Evolutionary conservation across 225 moss, liverwort and hornwort genomes (phyloP).

Genomic region (Sphagnum contortum): DNA sequence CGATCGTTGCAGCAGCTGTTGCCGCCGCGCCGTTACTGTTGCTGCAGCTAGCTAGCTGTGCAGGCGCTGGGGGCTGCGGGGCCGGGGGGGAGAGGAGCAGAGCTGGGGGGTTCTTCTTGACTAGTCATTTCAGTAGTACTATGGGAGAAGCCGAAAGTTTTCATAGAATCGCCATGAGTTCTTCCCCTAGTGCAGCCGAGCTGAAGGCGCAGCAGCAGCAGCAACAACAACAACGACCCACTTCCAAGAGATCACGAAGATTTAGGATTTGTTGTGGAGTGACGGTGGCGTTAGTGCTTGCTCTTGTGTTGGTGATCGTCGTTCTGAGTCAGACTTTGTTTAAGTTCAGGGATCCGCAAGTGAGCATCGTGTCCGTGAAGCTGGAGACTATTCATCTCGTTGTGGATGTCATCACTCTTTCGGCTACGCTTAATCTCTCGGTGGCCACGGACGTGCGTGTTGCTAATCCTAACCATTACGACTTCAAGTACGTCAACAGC

Average conservation of each 20-base stretch:
- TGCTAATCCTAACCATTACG: slow-evolving; percentile 44
- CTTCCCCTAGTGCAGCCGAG: too few species aligned
- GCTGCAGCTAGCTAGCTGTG: too few species aligned
- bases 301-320: slow-evolving; percentile 19
- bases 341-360: slow-evolving; percentile 37
- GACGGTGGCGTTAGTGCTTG: slow-evolving; percentile 7
- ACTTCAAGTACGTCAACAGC: slow-evolving; percentile 26
- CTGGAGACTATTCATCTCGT: slow-evolving; percentile 23
- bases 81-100: too few species aligned
- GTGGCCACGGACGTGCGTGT: slow-evolving; percentile 21
- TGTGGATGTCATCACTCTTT: slow-evolving; percentile 13
- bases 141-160: too few species aligned
- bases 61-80: too few species aligned
- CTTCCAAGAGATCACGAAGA: slow-evolving; percentile 2
- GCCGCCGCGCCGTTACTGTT: too few species aligned
- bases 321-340: slow-evolving; percentile 35
- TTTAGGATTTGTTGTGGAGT: slow-evolving; percentile 30
- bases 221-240: too few species aligned
- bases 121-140: too few species aligned
- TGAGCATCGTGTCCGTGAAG: slow-evolving; percentile 12
- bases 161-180: too few species aligned
- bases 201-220: too few species aligned
- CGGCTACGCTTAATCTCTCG: slow-evolving; percentile 14
- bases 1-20: too few species aligned
- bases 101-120: too few species aligned